A percentile compares a stretch with the other conserved stretches of the same genome.
These are phyloP conservation scores for Taphrina communis DNA, from an alignment of 1,139 yeast genomes.

Conservation along the genomic window DNA sequence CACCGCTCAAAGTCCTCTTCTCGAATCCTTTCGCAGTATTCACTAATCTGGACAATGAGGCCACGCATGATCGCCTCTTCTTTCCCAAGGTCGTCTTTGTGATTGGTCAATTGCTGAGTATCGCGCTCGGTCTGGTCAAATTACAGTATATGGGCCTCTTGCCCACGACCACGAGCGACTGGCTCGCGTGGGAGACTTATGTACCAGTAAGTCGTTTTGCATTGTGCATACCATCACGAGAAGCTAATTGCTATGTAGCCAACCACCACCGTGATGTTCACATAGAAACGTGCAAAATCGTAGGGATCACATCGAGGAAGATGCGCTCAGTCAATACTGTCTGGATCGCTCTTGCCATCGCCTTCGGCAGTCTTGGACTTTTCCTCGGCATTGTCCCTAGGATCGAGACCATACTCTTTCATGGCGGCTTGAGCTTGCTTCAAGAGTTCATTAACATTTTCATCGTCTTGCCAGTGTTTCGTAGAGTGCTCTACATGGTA, in stretches of 20 bases:
- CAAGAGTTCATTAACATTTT: slow-evolving; percentile 4
- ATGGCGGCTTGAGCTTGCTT: slow-evolving; percentile 6
- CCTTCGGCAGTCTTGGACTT: not conserved
- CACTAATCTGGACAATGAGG: slow-evolving; percentile 48
- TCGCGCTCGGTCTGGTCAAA: slow-evolving; percentile 84
- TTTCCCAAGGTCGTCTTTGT: slow-evolving; percentile 60
- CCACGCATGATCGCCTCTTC: slow-evolving; percentile 55
- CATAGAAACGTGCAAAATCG: not conserved
- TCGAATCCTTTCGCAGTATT: slow-evolving; percentile 58
- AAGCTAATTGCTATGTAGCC: not conserved
- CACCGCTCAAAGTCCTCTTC: slow-evolving; percentile 75
- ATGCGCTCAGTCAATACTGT: not conserved
- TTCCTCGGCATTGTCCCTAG: not conserved
- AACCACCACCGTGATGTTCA: not conserved
- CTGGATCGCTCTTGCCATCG: not conserved
- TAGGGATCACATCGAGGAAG: not conserved
- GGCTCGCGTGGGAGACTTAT: slow-evolving; percentile 79
- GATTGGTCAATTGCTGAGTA: slow-evolving; percentile 65
- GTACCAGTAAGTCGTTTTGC: slow-evolving; percentile 19
- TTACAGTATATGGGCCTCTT: slow-evolving; percentile 85
- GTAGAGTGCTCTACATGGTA: not conserved
- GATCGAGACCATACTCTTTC: slow-evolving; percentile 1
- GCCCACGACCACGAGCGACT: slow-evolving; percentile 85
- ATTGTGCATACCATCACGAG: not conserved
- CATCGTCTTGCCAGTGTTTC: not conserved